phyloP scores from a whole-genome alignment of 1,139 yeast genomes.

The Geotrichum phurueaensis region DNA sequence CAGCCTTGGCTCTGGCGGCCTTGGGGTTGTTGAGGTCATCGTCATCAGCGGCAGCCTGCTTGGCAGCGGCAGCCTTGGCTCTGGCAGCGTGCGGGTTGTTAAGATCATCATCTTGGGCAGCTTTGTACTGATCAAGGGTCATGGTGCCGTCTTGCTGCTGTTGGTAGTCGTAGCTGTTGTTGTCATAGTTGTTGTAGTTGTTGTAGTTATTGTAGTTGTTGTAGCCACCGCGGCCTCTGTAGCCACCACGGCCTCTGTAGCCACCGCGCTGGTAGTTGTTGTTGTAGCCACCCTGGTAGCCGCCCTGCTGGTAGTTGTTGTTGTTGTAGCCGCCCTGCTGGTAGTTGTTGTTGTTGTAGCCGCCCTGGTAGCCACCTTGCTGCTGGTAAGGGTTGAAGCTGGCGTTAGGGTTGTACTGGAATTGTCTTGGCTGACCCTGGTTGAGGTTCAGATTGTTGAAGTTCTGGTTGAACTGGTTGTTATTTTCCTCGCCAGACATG shows the following conservation, averaged over 20 bases:
- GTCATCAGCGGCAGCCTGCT: slow-evolving; percentile 30
- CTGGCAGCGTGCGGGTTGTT: slow-evolving; percentile 32
- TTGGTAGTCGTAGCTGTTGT: slow-evolving; percentile 21
- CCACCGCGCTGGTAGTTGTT: slow-evolving; percentile 15
- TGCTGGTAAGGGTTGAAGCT: slow-evolving; percentile 1
- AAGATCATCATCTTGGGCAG: slow-evolving; percentile 46
- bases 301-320: slow-evolving; percentile 5
- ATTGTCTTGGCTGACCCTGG: slow-evolving; percentile 4
- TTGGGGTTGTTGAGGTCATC: slow-evolving; percentile 29
- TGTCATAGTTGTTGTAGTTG: slow-evolving; percentile 9
- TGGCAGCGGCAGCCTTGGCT: slow-evolving; percentile 28
- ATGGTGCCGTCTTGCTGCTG: slow-evolving; percentile 46
- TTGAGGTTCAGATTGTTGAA: slow-evolving; percentile 7
- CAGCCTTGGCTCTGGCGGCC: slow-evolving; percentile 34
- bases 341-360: background rate
- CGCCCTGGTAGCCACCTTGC: background rate
- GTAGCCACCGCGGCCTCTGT: slow-evolving; percentile 17
- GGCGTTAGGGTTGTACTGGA: slow-evolving; percentile 6
- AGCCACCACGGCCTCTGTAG: slow-evolving; percentile 17
- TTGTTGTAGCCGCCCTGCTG: slow-evolving; percentile 1
- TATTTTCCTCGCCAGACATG: slow-evolving; percentile 4
- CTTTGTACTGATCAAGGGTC: slow-evolving; percentile 84
- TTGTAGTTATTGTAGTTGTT: slow-evolving; percentile 9
- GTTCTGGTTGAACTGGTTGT: slow-evolving; percentile 1
- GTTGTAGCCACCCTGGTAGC: slow-evolving; percentile 15